phyloP scores from a whole-genome alignment of 2,329 filamentous ascomycete genomes.

The Chaetomiaceae sp. region DNA sequence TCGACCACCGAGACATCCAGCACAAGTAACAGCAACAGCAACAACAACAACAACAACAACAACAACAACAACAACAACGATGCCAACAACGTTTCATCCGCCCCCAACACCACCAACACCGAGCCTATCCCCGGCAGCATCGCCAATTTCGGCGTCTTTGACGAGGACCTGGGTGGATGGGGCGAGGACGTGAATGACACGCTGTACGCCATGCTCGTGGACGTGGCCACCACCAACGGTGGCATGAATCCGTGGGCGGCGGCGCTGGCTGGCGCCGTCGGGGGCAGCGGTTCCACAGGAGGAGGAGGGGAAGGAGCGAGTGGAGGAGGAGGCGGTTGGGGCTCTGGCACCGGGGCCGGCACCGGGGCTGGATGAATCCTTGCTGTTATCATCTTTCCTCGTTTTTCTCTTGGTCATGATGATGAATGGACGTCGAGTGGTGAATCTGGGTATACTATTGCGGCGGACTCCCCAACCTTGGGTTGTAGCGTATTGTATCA shows the following conservation, averaged over 20 bases:
- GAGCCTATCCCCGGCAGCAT: too few species aligned
- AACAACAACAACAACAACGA: too few species aligned
- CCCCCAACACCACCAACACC: too few species aligned
- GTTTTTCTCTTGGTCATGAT: too few species aligned
- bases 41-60: too few species aligned
- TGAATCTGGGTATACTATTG: too few species aligned
- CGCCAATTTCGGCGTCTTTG: constrained; percentile 7
- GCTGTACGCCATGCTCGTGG: constrained; percentile 11
- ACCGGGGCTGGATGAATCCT: too few species aligned
- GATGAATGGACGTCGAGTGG: background rate
- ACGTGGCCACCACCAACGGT: background rate
- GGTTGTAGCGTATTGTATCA: background rate
- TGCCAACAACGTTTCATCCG: too few species aligned
- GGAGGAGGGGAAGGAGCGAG: background rate
- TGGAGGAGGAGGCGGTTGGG: background rate
- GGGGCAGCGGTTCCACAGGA: background rate
- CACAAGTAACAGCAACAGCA: too few species aligned
- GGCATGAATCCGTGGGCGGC: background rate
- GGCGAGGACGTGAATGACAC: constrained; percentile 2
- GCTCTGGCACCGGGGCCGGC: too few species aligned
- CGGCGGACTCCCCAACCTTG: too few species aligned
- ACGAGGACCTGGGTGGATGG: constrained; percentile 6
- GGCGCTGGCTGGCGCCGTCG: background rate
- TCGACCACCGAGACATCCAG: background rate
- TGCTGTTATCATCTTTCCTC: too few species aligned